A percentile compares a stretch with the other conserved stretches of the same genome.
These are phyloP conservation scores for Agarophyton chilense DNA, from an alignment of 23 red algal species.

Conservation along the genomic window DNA sequence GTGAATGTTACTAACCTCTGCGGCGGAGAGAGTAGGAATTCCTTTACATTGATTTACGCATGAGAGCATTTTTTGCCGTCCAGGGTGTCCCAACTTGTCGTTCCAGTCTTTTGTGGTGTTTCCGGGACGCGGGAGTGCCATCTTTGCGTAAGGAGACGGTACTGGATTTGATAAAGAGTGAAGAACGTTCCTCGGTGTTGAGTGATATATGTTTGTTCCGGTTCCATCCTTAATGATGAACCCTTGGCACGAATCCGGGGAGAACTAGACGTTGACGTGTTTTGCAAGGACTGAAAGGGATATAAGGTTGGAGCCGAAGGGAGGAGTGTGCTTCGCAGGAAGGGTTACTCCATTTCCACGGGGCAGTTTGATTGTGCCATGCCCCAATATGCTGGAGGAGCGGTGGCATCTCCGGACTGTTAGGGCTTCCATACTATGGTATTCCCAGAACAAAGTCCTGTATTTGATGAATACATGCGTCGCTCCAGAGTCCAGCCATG, in stretches of 20 bases:
- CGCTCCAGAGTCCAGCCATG: neutral
- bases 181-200: no score
- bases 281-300: neutral
- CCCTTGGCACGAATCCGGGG: no score
- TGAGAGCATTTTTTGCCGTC: neutral
- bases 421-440: neutral
- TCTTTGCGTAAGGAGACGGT: no score
- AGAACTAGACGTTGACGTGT: no score
- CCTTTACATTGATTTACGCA: neutral
- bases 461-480: neutral
- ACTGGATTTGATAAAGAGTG: no score
- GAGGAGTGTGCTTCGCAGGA: neutral
- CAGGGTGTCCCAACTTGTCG: neutral
- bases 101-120: neutral
- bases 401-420: neutral
- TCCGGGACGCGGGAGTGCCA: no score
- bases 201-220: no score
- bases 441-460: neutral
- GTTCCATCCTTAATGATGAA: no score
- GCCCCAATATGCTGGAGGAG: neutral
- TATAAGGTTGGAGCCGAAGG: constrained; percentile 7
- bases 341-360: neutral
- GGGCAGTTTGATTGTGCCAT: constrained; percentile 12
- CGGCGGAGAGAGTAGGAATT: neutral
- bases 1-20: neutral